Base-by-base conservation (phyloP, 371 early-diverging fungal species). In the Sporodiniella umbellata region DNA sequence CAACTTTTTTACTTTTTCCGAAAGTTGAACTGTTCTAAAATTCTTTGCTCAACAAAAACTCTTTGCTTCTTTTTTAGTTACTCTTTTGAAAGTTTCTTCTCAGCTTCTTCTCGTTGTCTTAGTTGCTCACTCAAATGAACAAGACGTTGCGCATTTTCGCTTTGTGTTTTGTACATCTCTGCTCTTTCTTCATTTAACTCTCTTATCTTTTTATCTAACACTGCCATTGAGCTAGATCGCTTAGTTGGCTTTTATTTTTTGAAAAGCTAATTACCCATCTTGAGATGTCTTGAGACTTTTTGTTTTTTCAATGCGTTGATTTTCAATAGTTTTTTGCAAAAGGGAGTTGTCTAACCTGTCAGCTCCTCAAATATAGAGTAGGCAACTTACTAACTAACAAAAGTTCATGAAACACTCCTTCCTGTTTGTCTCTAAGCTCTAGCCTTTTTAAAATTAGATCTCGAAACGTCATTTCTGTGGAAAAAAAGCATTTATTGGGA, bases 131-230 rank as follows among this genome's bases (percentile, higher is more conserved):
- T 90, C 65, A 95, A 67, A 42, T 86, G 84, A 24, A 98, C 68
- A 23, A 98, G 64, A 33, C 95, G 63, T 61, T 96, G 96, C 8
- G 96, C 93, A 71, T 95, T 95, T 33, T 81, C 80, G 19, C 89
- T 88, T 62, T 95, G 95, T 2, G 88, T 86, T 63, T 91, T 90
- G 78, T 95, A 98, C 64, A 95, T 78, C 47, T 94, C 91, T 5
- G 85, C 80, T 19, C 86, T 82, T 67, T 98, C 96, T 33, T 91
- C 87, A 63, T 94, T 93, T 21, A 98, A 65, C 24, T 73, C 66
- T 17, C 70, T 61, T 4, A 94, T 65, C 54, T 92, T 84, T 23
- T 75, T 71, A 63, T 94, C 92, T 40, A 94, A 77, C 51, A 92
- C 92, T 8, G 68, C 68, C 8, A 85, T 7, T 7, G 30, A 28